These are phyloP conservation scores for Chaetomium sp. DNA, from an alignment of 2,329 filamentous ascomycete genomes.

Conservation along the genomic window DNA sequence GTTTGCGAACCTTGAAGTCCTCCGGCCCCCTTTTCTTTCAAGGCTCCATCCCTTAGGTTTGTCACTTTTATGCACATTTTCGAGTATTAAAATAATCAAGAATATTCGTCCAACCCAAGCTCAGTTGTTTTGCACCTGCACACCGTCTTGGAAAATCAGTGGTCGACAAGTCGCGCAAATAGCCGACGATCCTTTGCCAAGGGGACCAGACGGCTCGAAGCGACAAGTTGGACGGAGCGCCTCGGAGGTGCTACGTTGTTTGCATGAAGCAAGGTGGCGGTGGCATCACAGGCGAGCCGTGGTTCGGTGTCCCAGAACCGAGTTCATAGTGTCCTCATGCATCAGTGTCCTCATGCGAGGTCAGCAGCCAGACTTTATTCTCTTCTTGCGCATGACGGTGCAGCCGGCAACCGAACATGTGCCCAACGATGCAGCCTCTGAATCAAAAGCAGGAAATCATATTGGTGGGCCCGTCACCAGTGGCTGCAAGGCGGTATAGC, in stretches of 20 bases:
- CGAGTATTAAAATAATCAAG: background rate
- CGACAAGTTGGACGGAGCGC: constrained; percentile 14
- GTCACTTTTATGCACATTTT: background rate
- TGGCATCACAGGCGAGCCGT: constrained; percentile 10
- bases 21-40: background rate
- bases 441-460: constrained; percentile 14
- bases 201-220: too few species aligned
- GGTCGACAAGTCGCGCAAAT: constrained; percentile 2
- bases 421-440: constrained; percentile 5
- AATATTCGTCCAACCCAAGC: background rate
- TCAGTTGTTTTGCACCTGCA: background rate
- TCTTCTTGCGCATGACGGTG: constrained; percentile 9
- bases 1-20: background rate
- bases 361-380: constrained; percentile 16
- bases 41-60: background rate
- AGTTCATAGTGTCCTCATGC: background rate
- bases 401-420: constrained; percentile 14
- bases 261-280: constrained; percentile 11
- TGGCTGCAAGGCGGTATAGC: background rate
- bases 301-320: constrained; percentile 21
- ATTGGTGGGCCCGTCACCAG: constrained; percentile 11
- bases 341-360: background rate
- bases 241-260: constrained; percentile 11
- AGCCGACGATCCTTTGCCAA: constrained; percentile 19
- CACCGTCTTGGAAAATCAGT: background rate